Conservation (phyloP, 176 grass and related monocot genomes). For the Aechmea fasciata region DNA sequence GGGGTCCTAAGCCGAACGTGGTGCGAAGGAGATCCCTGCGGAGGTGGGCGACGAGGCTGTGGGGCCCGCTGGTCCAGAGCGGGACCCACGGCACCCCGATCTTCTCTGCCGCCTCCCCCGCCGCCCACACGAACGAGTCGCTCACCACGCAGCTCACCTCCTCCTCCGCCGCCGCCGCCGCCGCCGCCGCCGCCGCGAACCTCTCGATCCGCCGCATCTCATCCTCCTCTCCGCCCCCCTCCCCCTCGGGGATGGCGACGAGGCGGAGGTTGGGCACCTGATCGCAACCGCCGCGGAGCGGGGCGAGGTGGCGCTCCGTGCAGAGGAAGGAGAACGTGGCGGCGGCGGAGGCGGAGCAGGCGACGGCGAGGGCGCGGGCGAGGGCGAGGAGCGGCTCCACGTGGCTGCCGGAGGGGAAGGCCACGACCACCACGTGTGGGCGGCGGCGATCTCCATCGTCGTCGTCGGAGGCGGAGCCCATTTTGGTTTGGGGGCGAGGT, state of each 20-base stretch:
- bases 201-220: constrained; percentile 10
- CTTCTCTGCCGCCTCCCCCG: constrained; percentile 29
- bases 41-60: constrained; percentile 36
- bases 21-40: constrained; percentile 37
- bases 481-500: too few species aligned
- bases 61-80: constrained; percentile 31
- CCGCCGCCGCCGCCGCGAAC: constrained; percentile 39
- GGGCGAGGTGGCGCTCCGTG: constrained; percentile 10
- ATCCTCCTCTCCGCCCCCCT: background rate
- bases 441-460: background rate
- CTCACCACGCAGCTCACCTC: constrained; percentile 43
- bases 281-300: background rate
- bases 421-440: constrained; percentile 33
- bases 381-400: constrained; percentile 28
- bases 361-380: constrained; percentile 39
- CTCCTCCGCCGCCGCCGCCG: background rate
- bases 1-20: background rate
- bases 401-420: constrained; percentile 70
- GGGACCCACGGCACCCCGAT: constrained; percentile 28
- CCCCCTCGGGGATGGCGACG: constrained; percentile 24
- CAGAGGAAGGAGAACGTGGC: constrained; percentile 33
- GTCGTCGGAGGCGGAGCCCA: background rate
- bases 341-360: constrained; percentile 15
- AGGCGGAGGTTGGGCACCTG: constrained; percentile 25
- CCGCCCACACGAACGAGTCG: constrained; percentile 54